A percentile compares a stretch with the other conserved stretches of the same genome.
Evolutionary conservation across 2,329 filamentous ascomycete species (phyloP).

Genomic region (Zymoseptoria tritici): DNA sequence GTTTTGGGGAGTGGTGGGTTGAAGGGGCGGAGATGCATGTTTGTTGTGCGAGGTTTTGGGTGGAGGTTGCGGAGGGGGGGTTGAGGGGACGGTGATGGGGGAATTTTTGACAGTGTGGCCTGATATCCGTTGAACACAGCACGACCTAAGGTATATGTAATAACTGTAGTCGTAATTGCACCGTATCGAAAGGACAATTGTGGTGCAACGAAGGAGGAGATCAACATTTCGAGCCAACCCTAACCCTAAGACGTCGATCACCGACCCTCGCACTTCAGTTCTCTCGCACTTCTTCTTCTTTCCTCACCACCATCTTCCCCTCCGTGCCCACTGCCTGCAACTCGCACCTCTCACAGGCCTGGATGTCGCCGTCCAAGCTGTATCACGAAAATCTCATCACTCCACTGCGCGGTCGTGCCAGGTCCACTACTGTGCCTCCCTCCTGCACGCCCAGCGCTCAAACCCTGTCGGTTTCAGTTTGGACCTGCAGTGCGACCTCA

Average conservation of each 20-base stretch:
- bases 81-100: background rate
- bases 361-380: no score
- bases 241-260: background rate
- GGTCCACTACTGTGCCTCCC: background rate
- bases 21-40: slow-evolving; percentile 52
- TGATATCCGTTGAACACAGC: no score
- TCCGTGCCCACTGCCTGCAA: no score
- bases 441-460: background rate
- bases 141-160: no score
- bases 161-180: no score
- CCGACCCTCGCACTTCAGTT: background rate
- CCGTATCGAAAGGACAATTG: no score
- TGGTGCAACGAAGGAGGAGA: no score
- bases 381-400: background rate
- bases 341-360: no score
- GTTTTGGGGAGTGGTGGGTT: slow-evolving; percentile 94
- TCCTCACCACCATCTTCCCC: no score
- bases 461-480: background rate
- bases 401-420: background rate
- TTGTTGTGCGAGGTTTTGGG: slow-evolving; percentile 77
- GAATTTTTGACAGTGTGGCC: no score
- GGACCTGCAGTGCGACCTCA: background rate
- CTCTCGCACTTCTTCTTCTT: background rate
- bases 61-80: slow-evolving; percentile 34
- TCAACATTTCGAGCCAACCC: background rate